Evolutionary conservation across 2,329 filamentous ascomycete species (phyloP).

Genomic region (Penicillium glabrum): DNA sequence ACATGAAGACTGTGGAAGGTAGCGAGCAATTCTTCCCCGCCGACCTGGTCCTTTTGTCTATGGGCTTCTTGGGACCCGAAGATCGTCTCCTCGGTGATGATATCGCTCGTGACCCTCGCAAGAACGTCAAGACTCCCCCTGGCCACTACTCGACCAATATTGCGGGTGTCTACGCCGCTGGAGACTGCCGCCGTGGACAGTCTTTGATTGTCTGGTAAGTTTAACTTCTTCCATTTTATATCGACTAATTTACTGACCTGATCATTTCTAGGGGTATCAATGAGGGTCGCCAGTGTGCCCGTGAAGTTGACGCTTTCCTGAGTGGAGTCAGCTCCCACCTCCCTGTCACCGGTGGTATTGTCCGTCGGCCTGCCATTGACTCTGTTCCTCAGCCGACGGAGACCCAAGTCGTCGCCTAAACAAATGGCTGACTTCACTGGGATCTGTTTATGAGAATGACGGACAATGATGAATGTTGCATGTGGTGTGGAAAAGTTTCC

Average conservation of each 20-base stretch:
- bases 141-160: conserved; percentile 88
- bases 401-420: conserved; percentile 32
- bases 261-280: conserved; percentile 70
- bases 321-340: conserved; percentile 72
- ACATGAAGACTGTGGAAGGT: conserved; percentile 96
- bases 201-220: conserved; percentile 79
- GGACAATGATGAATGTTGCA: conserved; percentile 10
- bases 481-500: conserved; percentile 7
- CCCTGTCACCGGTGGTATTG: conserved; percentile 88
- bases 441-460: conserved; percentile 11
- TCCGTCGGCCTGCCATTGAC: conserved; percentile 69
- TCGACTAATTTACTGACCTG: not conserved
- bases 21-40: conserved; percentile 96
- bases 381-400: conserved; percentile 36
- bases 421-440: not conserved
- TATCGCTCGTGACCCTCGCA: conserved; percentile 86
- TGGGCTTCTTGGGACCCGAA: conserved; percentile 96
- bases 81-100: conserved; percentile 82
- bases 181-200: conserved; percentile 92
- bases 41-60: conserved; percentile 88
- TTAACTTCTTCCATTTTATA: not conserved
- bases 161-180: conserved; percentile 85
- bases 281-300: conserved; percentile 87
- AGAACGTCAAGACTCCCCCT: conserved; percentile 91
- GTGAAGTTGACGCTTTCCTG: conserved; percentile 87